phyloP scores from a whole-genome alignment of 2,329 filamentous ascomycete genomes.

The Aspergillus aculeatinus region DNA sequence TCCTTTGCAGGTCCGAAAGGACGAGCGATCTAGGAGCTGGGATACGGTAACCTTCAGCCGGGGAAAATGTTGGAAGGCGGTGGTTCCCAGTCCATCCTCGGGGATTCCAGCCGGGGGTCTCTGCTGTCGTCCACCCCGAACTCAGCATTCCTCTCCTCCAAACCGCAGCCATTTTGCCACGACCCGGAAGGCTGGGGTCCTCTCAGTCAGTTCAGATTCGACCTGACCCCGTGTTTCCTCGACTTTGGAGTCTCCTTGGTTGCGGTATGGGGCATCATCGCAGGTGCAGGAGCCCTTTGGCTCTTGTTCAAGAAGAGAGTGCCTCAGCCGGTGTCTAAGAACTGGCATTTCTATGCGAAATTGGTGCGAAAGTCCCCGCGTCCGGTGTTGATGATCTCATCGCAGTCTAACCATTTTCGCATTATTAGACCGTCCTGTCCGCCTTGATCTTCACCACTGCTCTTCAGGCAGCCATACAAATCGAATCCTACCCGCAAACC shows the following conservation, averaged over 20 bases:
- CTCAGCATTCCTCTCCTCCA: slow-evolving; percentile 27
- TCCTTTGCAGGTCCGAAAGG: slow-evolving; percentile 18
- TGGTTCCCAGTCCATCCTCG: slow-evolving; percentile 34
- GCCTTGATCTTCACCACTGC: slow-evolving; percentile 67
- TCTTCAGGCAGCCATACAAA: slow-evolving; percentile 74
- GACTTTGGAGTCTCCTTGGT: slow-evolving; percentile 83
- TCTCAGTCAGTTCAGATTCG: slow-evolving; percentile 79
- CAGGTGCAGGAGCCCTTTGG: slow-evolving; percentile 75
- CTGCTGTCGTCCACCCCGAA: slow-evolving; percentile 26
- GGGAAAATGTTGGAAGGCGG: slow-evolving; percentile 36
- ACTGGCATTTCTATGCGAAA: slow-evolving; percentile 92
- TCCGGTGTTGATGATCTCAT: background rate
- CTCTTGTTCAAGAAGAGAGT: slow-evolving; percentile 71
- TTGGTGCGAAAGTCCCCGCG: slow-evolving; percentile 58
- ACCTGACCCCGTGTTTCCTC: slow-evolving; percentile 96
- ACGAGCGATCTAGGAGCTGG: slow-evolving; percentile 25
- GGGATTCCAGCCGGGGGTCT: slow-evolving; percentile 29
- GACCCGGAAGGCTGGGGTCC: slow-evolving; percentile 96
- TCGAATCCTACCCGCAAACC: slow-evolving; percentile 64
- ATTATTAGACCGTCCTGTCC: slow-evolving; percentile 59
- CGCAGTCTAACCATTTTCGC: slow-evolving; percentile 2
- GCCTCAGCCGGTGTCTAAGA: slow-evolving; percentile 68
- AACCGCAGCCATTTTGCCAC: slow-evolving; percentile 72
- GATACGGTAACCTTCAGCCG: slow-evolving; percentile 20
- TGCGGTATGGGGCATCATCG: slow-evolving; percentile 73